A percentile compares a stretch with the other conserved stretches of the same genome.
These are phyloP conservation scores for Skeletonema tropicum DNA, from an alignment of 108 stramenopile genomes.

Conservation along the genomic window DNA sequence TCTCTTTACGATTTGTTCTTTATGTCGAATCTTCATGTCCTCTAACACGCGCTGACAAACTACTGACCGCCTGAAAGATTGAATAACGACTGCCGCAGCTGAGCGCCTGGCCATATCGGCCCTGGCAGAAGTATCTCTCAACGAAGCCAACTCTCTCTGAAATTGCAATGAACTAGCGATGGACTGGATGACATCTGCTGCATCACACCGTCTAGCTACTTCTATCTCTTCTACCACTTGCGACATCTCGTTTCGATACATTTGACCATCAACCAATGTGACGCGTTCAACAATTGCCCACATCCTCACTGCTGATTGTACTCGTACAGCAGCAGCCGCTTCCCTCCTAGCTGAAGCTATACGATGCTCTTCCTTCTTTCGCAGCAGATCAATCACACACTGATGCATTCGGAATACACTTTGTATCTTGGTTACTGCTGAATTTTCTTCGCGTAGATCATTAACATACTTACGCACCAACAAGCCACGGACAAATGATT, in stretches of 20 bases:
- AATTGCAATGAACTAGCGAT: not conserved
- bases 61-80: no score
- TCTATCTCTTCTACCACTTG: no score
- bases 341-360: not conserved
- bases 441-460: not conserved
- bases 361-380: not conserved
- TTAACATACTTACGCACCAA: not conserved
- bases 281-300: no score
- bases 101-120: not conserved
- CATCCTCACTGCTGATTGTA: conserved; percentile 11
- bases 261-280: no score
- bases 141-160: not conserved
- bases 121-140: not conserved
- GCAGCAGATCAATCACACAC: not conserved
- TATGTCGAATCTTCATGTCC: not conserved
- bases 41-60: no score
- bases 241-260: not conserved
- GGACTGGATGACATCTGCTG: no score
- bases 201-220: no score
- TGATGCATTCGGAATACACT: not conserved
- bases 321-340: conserved; percentile 1
- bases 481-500: conserved; percentile 12
- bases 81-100: not conserved
- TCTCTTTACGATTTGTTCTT: not conserved
- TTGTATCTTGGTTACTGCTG: conserved; percentile 26